phyloP scores from a whole-genome alignment of 2,329 filamentous ascomycete species.

The Westerdykella ornata region DNA sequence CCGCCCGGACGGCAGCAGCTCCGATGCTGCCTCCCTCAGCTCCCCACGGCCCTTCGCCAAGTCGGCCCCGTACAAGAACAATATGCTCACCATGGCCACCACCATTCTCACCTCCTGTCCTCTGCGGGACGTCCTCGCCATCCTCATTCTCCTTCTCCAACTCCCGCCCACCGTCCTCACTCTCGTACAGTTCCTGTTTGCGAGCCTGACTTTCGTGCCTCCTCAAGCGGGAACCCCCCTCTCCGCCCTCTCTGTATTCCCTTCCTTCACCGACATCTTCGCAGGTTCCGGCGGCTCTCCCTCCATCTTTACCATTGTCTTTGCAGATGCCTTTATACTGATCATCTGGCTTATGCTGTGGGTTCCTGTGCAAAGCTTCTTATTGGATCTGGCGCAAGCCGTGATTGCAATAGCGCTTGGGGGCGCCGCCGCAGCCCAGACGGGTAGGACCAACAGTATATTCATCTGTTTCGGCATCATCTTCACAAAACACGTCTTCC shows the following conservation, averaged over 20 bases:
- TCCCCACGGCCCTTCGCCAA: conserved; percentile 53
- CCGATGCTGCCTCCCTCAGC: conserved; percentile 37
- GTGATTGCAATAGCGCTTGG: conserved; percentile 88
- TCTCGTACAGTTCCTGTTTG: conserved; percentile 85
- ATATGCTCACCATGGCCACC: conserved; percentile 67
- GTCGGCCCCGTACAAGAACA: conserved; percentile 57
- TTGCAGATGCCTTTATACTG: conserved; percentile 76
- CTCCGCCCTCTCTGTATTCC: conserved; percentile 62
- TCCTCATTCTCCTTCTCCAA: conserved; percentile 91
- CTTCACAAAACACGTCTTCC: conserved; percentile 44
- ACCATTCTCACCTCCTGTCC: conserved; percentile 87
- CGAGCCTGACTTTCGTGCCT: conserved; percentile 85
- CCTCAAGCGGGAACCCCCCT: conserved; percentile 67
- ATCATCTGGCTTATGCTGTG: conserved; percentile 82
- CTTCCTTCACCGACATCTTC: conserved; percentile 86
- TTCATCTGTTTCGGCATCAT: conserved; percentile 66
- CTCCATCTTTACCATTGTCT: conserved; percentile 74
- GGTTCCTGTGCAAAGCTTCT: conserved; percentile 79
- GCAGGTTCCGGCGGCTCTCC: conserved; percentile 80
- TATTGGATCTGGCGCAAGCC: conserved; percentile 83
- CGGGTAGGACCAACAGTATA: conserved; percentile 64
- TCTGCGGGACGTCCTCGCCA: conserved; percentile 89
- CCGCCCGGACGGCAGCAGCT: conserved; percentile 15
- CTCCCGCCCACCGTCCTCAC: conserved; percentile 83
- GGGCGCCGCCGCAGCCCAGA: conserved; percentile 64